Percentiles rank a stretch among this genome's conserved stretches.
phyloP scores from a whole-genome alignment of 2,329 filamentous ascomycete species.

The Penicillium sp. region DNA sequence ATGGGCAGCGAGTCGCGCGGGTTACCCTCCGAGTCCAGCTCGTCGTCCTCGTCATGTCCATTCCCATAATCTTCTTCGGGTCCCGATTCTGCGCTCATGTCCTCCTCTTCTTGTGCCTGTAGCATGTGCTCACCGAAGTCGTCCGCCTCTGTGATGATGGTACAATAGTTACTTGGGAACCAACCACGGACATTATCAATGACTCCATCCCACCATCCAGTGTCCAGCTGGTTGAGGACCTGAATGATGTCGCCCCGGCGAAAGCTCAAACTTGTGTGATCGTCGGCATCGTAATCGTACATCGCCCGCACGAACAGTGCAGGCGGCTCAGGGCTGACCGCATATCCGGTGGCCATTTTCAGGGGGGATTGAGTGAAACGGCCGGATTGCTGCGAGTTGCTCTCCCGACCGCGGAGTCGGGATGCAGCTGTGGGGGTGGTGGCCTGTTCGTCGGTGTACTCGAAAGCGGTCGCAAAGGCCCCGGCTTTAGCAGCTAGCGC shows the following conservation, averaged over 20 bases:
- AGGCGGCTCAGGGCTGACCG: constrained; percentile 45
- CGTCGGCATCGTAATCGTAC: constrained; percentile 97
- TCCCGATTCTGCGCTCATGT: constrained; percentile 50
- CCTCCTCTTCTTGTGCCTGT: constrained; percentile 56
- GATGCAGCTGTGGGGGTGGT: constrained; percentile 31
- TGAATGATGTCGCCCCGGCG: constrained; percentile 96
- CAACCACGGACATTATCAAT: constrained; percentile 96
- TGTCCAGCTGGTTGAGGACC: constrained; percentile 96
- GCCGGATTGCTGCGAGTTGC: constrained; percentile 27
- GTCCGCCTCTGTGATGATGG: constrained; percentile 74
- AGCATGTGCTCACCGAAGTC: constrained; percentile 66
- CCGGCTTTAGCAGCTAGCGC: constrained; percentile 36
- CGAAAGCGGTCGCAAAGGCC: constrained; percentile 43
- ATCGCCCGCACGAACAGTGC: constrained; percentile 86
- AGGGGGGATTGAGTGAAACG: constrained; percentile 24
- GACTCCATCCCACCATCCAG: constrained; percentile 99
- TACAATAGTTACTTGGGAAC: constrained; percentile 99
- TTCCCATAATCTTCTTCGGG: constrained; percentile 64
- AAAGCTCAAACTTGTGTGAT: constrained; percentile 94
- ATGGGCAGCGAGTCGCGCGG: constrained; percentile 61
- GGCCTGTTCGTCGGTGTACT: constrained; percentile 43
- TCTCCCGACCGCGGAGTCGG: constrained; percentile 31
- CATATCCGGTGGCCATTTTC: constrained; percentile 32
- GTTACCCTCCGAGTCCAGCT: constrained; percentile 66
- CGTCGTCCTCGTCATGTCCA: constrained; percentile 63